These are phyloP conservation scores for Paramecium octaurelia DNA, from an alignment of 73 alveolate genomes.

Conservation along the genomic window DNA sequence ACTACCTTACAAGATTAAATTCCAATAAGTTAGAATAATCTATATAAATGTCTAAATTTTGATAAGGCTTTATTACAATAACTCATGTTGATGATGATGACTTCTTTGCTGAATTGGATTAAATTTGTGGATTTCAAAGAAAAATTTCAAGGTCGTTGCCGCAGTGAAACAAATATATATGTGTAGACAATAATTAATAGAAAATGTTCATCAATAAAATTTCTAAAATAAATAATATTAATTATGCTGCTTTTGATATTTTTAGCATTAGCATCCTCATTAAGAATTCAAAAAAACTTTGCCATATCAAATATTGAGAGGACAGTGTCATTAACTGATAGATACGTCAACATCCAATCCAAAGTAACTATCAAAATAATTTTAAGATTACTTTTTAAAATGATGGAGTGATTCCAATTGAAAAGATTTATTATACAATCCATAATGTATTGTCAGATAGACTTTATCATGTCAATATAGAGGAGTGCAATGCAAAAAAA, in stretches of 20 bases:
- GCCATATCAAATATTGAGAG: neutral
- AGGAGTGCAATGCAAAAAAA: conserved; percentile 44
- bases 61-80: too few relatives aligned
- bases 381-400: conserved; percentile 26
- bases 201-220: neutral
- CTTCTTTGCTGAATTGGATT: neutral
- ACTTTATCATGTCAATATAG: neutral
- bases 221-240: neutral
- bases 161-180: neutral
- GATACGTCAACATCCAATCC: neutral
- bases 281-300: neutral
- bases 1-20: neutral
- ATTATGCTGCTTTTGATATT: conserved; percentile 4
- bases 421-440: conserved; percentile 53
- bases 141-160: neutral
- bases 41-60: neutral
- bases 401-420: conserved; percentile 51
- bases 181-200: neutral
- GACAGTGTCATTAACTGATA: neutral
- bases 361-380: neutral
- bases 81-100: neutral
- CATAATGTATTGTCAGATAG: conserved; percentile 37
- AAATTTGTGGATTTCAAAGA: neutral
- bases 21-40: neutral
- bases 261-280: neutral